Base-by-base conservation (phyloP, 371 early-diverging fungal species). In the Mucor saturninus region DNA sequence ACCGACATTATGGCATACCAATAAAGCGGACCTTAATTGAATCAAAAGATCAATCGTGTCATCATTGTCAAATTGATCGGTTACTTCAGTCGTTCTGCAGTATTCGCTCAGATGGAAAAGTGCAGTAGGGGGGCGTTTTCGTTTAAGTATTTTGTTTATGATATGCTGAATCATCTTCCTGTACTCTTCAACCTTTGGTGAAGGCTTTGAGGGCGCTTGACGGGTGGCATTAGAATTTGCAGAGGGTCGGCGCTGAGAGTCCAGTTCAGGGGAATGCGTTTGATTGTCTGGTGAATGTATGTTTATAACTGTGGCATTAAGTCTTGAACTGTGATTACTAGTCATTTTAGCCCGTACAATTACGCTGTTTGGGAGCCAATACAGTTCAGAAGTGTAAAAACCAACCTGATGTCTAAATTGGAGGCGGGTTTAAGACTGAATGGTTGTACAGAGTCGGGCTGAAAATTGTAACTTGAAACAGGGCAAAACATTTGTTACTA, bases 121-220 rank as follows among this genome's bases (percentile, higher is more conserved):
- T 2, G 73, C 64, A 15, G 74, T 61, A 14, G 79, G 73, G 0
- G 82, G 83, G 43, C 74, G 62, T 35, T 79, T 75, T 49, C 83
- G 59, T 69, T 79, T 82, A 2, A 65, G 26, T 38, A 82, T 64
- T 32, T 79, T 79, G 14, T 50, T 48, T 30, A 76, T 53, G 48
- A 77, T 77, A 29, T 68, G 74, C 21, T 71, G 76, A 49, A 82
- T 76, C 60, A 75, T 71, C 40, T 79, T 82, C 32, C 69, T 63
- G 29, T 72, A 75, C 26, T 76, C 79, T 32, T 81, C 72, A 13
- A 74, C 68, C 48, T 78, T 76, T 21, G 76, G 81, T 10, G 77
- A 71, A 15, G 61, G 63, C 14, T 62, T 63, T 14, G 46, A 10
- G 2, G 54, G 50, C 2, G 51, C 10, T 28, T 52, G 58, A 7